Percentiles rank a stretch among this genome's conserved stretches.
Conservation (phyloP, 441 rosid species). For the Croton laevigatus region DNA sequence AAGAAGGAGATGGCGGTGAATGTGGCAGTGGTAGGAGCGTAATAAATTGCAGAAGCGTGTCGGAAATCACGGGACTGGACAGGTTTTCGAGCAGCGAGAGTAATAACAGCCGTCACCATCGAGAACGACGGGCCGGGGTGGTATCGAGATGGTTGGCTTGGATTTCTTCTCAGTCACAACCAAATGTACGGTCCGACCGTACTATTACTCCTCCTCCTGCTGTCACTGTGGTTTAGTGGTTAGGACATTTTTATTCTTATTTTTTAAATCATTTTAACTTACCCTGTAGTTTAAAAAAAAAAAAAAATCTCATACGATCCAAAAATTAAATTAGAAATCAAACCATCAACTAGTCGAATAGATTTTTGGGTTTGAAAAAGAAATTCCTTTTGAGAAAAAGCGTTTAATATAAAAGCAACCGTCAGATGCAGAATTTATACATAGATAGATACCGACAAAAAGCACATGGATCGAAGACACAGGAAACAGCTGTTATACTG, state of each 20-base stretch:
- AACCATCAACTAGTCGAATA: not conserved
- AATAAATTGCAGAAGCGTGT: conserved; percentile 66
- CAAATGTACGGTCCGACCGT: conserved; percentile 27
- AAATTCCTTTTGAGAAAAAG: not conserved
- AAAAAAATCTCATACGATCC: not conserved
- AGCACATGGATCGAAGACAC: conserved; percentile 11
- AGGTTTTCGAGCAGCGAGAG: conserved; percentile 47
- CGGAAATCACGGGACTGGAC: conserved; percentile 65
- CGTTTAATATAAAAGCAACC: not conserved
- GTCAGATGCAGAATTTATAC: not conserved
- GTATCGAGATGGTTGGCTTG: conserved; percentile 66
- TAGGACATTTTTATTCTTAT: not conserved
- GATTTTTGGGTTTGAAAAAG: not conserved
- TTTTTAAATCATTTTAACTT: too few species aligned
- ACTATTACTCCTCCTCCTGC: not conserved
- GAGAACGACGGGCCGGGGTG: conserved; percentile 50
- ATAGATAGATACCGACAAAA: conserved; percentile 1
- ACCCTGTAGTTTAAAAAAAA: not conserved
- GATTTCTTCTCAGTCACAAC: conserved; percentile 39
- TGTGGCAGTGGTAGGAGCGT: conserved; percentile 43
- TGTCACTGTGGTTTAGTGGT: not conserved
- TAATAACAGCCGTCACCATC: conserved; percentile 18
- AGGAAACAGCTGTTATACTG: not conserved
- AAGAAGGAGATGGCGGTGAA: not conserved
- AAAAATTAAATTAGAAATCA: not conserved